Percentiles rank a stretch among this genome's conserved stretches.
Conservation (phyloP, 164 flowering plant species). For the Nymphaea thermarum region DNA sequence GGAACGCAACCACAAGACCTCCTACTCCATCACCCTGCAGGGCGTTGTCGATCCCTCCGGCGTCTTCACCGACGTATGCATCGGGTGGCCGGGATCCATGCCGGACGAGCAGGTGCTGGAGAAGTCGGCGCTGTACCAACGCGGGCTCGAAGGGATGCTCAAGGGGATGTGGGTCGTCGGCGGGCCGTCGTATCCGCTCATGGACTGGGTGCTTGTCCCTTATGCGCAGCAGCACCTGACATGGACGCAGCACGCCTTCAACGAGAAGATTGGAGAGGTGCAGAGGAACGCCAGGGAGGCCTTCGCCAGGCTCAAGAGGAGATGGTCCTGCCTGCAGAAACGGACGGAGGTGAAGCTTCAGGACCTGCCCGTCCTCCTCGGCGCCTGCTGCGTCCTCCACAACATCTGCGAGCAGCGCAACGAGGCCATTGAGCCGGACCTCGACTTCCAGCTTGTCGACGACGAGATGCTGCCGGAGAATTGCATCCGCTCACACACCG, state of each 20-base stretch:
- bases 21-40: conserved; percentile 75
- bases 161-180: conserved; percentile 54
- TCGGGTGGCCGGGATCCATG: conserved; percentile 85
- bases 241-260: conserved; percentile 75
- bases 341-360: conserved; percentile 73
- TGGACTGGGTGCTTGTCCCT: conserved; percentile 73
- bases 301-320: conserved; percentile 47
- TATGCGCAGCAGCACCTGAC: conserved; percentile 56
- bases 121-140: conserved; percentile 45
- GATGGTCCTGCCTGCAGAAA: conserved; percentile 83
- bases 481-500: conserved; percentile 20
- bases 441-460: conserved; percentile 36
- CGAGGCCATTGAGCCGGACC: conserved; percentile 41
- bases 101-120: conserved; percentile 58
- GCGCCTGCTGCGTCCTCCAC: conserved; percentile 78
- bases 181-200: conserved; percentile 38
- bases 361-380: conserved; percentile 70
- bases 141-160: conserved; percentile 35
- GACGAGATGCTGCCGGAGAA: conserved; percentile 54
- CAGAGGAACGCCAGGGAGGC: conserved; percentile 41
- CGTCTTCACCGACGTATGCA: conserved; percentile 64
- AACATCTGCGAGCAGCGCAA: conserved; percentile 65
- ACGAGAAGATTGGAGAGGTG: conserved; percentile 40
- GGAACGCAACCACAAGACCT: conserved; percentile 74
- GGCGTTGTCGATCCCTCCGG: conserved; percentile 60